Evolutionary conservation across 2,329 filamentous ascomycete genomes (phyloP).

Genomic region (Colletotrichum filicis): DNA sequence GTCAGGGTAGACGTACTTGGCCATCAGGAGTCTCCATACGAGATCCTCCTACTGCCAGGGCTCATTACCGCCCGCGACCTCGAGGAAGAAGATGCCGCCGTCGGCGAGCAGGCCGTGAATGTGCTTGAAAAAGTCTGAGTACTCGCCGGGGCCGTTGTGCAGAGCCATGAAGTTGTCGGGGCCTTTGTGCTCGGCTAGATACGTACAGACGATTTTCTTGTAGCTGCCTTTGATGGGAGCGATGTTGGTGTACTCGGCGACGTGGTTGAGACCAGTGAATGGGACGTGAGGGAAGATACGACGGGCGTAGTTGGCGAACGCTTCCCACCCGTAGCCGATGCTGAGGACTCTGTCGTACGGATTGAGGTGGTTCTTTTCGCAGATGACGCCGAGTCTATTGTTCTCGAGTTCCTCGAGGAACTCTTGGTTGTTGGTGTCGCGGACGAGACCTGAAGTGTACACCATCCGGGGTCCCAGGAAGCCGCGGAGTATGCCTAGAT

Average conservation of each 20-base stretch:
- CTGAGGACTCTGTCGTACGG: conserved; percentile 81
- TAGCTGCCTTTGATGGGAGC: background rate
- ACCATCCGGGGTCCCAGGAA: conserved; percentile 94
- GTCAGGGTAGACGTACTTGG: background rate
- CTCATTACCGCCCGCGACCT: background rate
- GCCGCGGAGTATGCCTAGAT: conserved; percentile 63
- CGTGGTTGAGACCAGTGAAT: background rate
- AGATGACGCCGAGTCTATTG: conserved; percentile 89
- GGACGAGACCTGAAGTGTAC: conserved; percentile 89
- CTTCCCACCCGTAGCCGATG: conserved; percentile 93
- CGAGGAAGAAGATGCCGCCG: background rate
- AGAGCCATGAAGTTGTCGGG: background rate
- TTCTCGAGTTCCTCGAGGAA: conserved; percentile 87
- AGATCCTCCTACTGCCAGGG: background rate
- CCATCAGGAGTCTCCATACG: background rate
- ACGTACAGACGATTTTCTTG: background rate
- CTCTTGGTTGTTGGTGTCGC: conserved; percentile 83
- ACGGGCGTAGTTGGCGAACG: conserved; percentile 84
- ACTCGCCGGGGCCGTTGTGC: background rate
- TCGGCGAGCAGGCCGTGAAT: background rate
- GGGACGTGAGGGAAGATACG: conserved; percentile 58
- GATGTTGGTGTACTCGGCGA: background rate
- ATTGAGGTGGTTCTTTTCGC: conserved; percentile 85
- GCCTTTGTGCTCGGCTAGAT: background rate
- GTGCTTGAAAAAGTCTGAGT: background rate